Evolutionary conservation across 768 basidiomycete species (phyloP), one percentile per base, ranked within the genome.

Genomic region (Lactarius pseudohatsudake): DNA sequence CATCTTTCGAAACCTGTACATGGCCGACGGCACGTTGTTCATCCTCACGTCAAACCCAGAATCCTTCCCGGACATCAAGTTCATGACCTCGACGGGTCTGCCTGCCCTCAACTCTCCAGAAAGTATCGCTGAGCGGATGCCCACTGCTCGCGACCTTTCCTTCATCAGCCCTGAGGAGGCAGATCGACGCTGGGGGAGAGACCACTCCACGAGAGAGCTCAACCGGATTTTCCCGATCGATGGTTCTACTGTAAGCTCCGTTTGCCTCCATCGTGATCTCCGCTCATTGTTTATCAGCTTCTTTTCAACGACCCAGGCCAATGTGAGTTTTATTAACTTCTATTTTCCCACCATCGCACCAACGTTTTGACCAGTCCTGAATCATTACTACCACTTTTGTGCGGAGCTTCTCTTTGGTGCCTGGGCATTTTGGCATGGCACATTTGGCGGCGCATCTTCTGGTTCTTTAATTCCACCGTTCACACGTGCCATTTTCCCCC

Each of bases 321-420:
- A 72, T 90, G 78, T 77, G 57, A 34, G 77, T 69, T 34, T 66
- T 4, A 8, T 26, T 41, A 40, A 28, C 6, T 32, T 41, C 22
- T 34, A 40, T 16, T 36, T 45, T 68, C 28, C 34, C 6, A 30
- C 4, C 13, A 22, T 13, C 28, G 18, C n/a, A 30, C 30, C 68
- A 10, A 64, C 26, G 20, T 0, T 28, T 41, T 41, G 6, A 32
- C 41, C 11, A 79, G 77, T 94, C 81, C 81, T 94, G n/a, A 79
- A 81, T 56, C 93, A 94, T 74, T 94, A 93, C 75, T 94, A 94
- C 76, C 93, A 94, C 76, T 88, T 92, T 66, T 89, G 89, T 38
- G 93, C 89, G 0, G 93, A 95, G 73, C 84, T 92, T 57, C 77
- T 92, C 64, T 79, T 94, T 38, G 92, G 92, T 38, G 77, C 84